Percentiles rank a stretch among this genome's conserved stretches.
phyloP scores from a whole-genome alignment of 176 grass and related monocot genomes.

The Oryza australiensis region DNA sequence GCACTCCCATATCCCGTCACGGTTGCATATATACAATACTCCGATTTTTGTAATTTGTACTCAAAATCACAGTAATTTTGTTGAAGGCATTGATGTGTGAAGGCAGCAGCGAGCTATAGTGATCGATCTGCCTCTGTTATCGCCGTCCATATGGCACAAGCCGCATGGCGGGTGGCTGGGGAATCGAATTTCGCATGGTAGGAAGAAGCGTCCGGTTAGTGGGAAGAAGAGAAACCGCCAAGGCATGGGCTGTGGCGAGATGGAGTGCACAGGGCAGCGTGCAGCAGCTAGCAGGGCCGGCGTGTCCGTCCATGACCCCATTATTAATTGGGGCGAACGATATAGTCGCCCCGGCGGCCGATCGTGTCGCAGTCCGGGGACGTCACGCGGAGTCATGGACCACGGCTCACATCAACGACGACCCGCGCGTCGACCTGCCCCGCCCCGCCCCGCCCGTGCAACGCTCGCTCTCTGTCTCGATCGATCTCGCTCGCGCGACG shows the following conservation, averaged over 20 bases:
- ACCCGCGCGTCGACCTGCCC: neutral
- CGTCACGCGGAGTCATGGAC: constrained; percentile 16
- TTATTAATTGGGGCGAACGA: constrained; percentile 18
- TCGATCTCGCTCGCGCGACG: no score
- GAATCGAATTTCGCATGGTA: neutral
- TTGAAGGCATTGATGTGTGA: neutral
- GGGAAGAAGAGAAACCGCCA: neutral
- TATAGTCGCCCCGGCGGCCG: neutral
- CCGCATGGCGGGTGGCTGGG: neutral
- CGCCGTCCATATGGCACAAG: neutral
- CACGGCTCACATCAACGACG: constrained; percentile 10
- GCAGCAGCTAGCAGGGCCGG: neutral
- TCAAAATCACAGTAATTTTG: neutral
- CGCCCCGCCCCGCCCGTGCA: neutral
- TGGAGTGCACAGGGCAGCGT: neutral
- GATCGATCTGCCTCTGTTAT: neutral
- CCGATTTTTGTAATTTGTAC: neutral
- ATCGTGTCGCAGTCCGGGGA: constrained; percentile 6
- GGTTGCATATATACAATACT: neutral
- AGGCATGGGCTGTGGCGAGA: neutral
- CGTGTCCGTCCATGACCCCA: neutral
- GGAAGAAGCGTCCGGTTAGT: neutral
- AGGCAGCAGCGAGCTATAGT: neutral
- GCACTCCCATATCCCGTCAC: neutral
- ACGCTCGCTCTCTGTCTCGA: neutral